Evolutionary conservation across 192 early-diverging fungal genomes (phyloP).

Genomic region (Coemansia sp.): DNA sequence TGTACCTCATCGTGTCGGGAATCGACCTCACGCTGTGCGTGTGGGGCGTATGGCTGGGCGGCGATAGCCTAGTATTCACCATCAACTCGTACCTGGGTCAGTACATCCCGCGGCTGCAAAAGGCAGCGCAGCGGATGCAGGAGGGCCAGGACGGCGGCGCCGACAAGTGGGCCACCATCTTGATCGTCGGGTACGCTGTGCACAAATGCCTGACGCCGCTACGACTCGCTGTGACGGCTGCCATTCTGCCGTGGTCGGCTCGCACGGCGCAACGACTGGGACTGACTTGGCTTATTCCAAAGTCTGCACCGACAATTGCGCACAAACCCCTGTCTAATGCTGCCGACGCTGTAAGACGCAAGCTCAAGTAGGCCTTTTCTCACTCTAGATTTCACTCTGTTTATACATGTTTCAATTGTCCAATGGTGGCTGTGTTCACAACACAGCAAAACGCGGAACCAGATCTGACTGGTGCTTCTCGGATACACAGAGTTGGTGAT

Average conservation of each 20-base stretch:
- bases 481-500: neutral
- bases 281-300: conserved; percentile 53
- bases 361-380: conserved; percentile 38
- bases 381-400: neutral
- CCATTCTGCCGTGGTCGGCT: conserved; percentile 51
- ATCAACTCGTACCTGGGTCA: conserved; percentile 54
- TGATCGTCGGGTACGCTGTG: conserved; percentile 52
- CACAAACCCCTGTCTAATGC: conserved; percentile 39
- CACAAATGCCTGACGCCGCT: conserved; percentile 55
- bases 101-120: conserved; percentile 52
- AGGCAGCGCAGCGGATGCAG: conserved; percentile 48
- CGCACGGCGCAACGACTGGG: conserved; percentile 50
- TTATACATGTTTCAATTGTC: neutral
- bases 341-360: conserved; percentile 38
- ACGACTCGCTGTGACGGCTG: conserved; percentile 43
- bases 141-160: conserved; percentile 44
- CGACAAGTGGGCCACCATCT: conserved; percentile 53
- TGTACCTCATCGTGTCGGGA: conserved; percentile 47
- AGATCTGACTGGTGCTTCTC: conserved; percentile 2
- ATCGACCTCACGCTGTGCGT: conserved; percentile 51
- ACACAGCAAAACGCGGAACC: neutral
- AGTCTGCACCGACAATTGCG: conserved; percentile 39
- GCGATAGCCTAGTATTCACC: conserved; percentile 46
- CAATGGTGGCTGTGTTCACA: neutral
- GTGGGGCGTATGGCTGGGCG: conserved; percentile 54